Conservation (phyloP, 1,284 basidiomycete species). For the Ustilago sp. region DNA sequence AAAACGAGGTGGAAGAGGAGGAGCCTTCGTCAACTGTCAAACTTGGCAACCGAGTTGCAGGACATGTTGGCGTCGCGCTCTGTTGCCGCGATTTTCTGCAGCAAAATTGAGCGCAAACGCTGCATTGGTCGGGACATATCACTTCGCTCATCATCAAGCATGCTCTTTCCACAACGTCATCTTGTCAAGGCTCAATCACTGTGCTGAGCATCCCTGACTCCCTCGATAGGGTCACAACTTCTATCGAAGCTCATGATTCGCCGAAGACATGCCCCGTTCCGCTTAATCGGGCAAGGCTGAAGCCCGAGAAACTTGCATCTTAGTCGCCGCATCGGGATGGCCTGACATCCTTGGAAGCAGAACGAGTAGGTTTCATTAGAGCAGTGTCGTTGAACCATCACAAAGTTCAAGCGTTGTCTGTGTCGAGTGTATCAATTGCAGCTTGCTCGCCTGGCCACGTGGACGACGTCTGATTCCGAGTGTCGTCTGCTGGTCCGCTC, state of each 20-base stretch:
- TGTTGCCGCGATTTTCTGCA: conserved; percentile 6
- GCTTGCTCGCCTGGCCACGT: no score
- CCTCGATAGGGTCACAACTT: background rate
- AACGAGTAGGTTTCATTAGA: no score
- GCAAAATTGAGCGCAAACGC: background rate
- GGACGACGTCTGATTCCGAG: no score
- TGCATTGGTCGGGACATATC: conserved; percentile 26
- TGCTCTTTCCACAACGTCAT: conserved; percentile 2
- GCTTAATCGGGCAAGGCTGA: background rate
- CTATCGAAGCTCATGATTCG: background rate
- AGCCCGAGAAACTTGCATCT: background rate
- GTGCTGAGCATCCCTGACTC: background rate
- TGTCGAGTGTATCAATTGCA: no score
- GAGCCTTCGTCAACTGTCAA: no score
- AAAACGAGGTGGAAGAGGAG: no score
- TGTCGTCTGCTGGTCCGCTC: no score
- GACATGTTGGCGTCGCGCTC: conserved; percentile 1
- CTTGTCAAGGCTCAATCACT: background rate
- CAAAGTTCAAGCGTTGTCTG: no score
- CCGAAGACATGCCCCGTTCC: background rate
- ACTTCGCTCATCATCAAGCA: background rate
- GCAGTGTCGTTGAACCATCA: no score
- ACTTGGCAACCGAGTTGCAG: background rate
- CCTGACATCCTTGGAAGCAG: no score
- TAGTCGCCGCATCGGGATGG: background rate